Conservation (phyloP, 108 stramenopile genomes). For the Skeletonema costatum region DNA sequence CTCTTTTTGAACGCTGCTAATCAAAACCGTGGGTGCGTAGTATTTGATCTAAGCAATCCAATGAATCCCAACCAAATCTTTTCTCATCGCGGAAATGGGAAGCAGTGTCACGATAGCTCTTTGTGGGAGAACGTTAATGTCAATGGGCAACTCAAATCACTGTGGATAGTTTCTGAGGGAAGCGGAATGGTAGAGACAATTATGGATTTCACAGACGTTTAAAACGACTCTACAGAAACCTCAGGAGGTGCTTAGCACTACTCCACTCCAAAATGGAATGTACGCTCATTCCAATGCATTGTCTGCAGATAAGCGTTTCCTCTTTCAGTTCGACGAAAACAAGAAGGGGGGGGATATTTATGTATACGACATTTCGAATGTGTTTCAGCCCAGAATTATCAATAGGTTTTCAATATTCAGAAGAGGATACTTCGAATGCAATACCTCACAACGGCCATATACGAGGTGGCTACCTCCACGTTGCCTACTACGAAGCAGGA, state of each 20-base stretch:
- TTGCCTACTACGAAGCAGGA: background rate
- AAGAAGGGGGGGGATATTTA: background rate
- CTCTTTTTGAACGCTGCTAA: background rate
- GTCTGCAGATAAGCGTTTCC: background rate
- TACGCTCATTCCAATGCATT: background rate
- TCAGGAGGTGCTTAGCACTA: background rate
- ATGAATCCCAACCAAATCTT: background rate
- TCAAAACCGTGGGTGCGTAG: background rate
- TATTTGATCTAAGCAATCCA: background rate
- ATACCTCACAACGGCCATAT: background rate
- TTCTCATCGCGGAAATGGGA: background rate
- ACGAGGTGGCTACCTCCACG: background rate
- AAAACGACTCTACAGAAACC: background rate
- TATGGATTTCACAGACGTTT: background rate
- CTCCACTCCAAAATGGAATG: background rate
- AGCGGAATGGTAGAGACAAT: background rate
- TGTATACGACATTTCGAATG: background rate
- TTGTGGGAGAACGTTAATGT: background rate
- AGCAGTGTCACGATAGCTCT: background rate
- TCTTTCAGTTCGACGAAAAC: background rate
- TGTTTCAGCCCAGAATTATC: background rate
- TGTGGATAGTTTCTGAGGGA: background rate
- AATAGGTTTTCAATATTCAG: background rate
- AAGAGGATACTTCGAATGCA: background rate
- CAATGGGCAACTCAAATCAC: background rate